These are phyloP conservation scores for Aspergillus pseudoglaucus DNA, from an alignment of 2,329 filamentous ascomycete genomes.

Conservation along the genomic window DNA sequence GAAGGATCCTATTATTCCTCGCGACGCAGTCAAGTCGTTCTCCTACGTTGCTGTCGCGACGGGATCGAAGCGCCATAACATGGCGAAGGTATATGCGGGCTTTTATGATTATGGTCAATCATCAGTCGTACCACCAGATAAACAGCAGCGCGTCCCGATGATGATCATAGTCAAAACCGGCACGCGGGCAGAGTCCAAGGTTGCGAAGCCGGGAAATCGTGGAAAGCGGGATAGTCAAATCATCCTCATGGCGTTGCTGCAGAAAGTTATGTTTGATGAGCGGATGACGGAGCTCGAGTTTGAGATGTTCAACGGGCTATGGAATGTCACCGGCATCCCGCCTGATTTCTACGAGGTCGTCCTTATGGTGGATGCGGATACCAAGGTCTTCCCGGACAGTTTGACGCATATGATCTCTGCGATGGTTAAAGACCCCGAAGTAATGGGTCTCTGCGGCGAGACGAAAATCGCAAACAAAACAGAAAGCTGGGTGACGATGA, in stretches of 20 bases:
- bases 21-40: conserved; percentile 78
- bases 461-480: conserved; percentile 99
- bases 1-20: conserved; percentile 75
- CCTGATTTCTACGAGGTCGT: conserved; percentile 97
- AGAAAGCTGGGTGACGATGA: conserved; percentile 89
- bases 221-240: conserved; percentile 99
- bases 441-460: conserved; percentile 98
- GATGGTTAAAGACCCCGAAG: conserved; percentile 98
- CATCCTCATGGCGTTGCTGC: conserved; percentile 97
- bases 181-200: conserved; percentile 74
- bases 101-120: conserved; percentile 93
- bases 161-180: conserved; percentile 94
- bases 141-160: conserved; percentile 96
- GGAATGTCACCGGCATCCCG: conserved; percentile 97
- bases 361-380: conserved; percentile 98
- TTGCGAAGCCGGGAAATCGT: conserved; percentile 88
- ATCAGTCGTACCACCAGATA: conserved; percentile 71
- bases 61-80: conserved; percentile 96
- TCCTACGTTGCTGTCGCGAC: conserved; percentile 96
- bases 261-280: conserved; percentile 99
- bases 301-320: conserved; percentile 98
- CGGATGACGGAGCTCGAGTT: conserved; percentile 99
- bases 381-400: conserved; percentile 97
- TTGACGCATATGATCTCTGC: conserved; percentile 98
- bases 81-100: conserved; percentile 96